Conservation (phyloP, 768 basidiomycete species). For the Rhizopogon roseolus region DNA sequence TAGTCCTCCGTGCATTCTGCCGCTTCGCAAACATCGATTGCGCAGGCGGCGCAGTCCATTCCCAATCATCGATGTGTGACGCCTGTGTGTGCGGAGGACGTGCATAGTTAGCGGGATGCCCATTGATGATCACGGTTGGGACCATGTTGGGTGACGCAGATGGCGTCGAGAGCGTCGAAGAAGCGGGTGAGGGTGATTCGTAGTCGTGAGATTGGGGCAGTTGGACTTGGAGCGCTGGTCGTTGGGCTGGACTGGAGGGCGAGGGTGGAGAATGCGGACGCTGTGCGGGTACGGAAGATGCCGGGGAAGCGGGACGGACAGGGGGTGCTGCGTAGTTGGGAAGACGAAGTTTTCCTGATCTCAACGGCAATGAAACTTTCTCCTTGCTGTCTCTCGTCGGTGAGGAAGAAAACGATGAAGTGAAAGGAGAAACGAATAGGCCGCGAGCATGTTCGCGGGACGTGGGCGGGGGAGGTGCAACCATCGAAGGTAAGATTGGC, state of each 20-base stretch:
- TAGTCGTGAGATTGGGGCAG: slow-evolving; percentile 2
- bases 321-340: slow-evolving; percentile 28
- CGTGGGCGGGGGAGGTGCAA: background rate
- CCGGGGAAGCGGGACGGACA: background rate
- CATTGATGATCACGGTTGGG: slow-evolving; percentile 20
- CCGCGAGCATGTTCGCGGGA: slow-evolving; percentile 11
- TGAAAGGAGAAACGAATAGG: slow-evolving; percentile 1
- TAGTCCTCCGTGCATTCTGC: slow-evolving; percentile 2
- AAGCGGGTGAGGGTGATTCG: slow-evolving; percentile 18
- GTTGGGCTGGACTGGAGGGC: background rate
- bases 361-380: background rate
- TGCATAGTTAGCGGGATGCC: slow-evolving; percentile 17
- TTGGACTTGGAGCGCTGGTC: background rate
- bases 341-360: slow-evolving; percentile 21
- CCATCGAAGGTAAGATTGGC: background rate
- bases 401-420: background rate
- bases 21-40: background rate
- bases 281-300: background rate
- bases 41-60: slow-evolving; percentile 12
- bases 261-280: background rate
- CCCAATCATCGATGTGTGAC: slow-evolving; percentile 15
- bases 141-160: slow-evolving; percentile 13
- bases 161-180: slow-evolving; percentile 24
- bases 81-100: background rate
- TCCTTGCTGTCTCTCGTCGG: background rate